phyloP scores from a whole-genome alignment of 345 rosid genomes.

The Pistacia atlantica region DNA sequence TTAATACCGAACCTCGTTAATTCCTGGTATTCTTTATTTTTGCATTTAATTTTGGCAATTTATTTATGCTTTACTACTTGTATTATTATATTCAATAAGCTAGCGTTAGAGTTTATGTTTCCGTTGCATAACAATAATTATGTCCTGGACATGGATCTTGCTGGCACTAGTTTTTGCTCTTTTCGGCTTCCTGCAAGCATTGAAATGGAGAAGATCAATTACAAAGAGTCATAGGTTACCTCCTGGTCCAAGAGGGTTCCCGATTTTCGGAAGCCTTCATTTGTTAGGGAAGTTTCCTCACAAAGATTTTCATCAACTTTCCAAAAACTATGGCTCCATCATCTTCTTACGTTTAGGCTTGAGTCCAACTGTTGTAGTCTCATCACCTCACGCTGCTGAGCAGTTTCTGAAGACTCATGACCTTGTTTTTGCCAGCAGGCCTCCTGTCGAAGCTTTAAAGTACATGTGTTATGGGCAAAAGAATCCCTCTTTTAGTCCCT shows the following conservation, averaged over 20 bases:
- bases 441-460: constrained; percentile 18
- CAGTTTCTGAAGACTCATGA: constrained; percentile 40
- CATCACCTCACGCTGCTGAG: constrained; percentile 36
- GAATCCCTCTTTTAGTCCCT: constrained; percentile 7
- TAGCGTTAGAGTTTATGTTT: no score
- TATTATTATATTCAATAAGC: no score
- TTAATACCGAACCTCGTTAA: no score
- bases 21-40: no score
- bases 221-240: constrained; percentile 21
- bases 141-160: background rate
- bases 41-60: no score
- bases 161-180: background rate
- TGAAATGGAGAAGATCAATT: background rate
- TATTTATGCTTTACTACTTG: no score
- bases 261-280: constrained; percentile 38
- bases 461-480: constrained; percentile 21
- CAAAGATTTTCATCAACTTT: constrained; percentile 26
- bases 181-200: constrained; percentile 2
- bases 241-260: constrained; percentile 42
- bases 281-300: constrained; percentile 38
- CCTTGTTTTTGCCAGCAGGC: constrained; percentile 34
- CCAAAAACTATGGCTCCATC: constrained; percentile 39
- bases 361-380: constrained; percentile 25
- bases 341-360: constrained; percentile 35
- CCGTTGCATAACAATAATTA: no score